Conservation (phyloP, 1,139 yeast genomes). For the Zygosaccharomyces pseudobailii region DNA sequence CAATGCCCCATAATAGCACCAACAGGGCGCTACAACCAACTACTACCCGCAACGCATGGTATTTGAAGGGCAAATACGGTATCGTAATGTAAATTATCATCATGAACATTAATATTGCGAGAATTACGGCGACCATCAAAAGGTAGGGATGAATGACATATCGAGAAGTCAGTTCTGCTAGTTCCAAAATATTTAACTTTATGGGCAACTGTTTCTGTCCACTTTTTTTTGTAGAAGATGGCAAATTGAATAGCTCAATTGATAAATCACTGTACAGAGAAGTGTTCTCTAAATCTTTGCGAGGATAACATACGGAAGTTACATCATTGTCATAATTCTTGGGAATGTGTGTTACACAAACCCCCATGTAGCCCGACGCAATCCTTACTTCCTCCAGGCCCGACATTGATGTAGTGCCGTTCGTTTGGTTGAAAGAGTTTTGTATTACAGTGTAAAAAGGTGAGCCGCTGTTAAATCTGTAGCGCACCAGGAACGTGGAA, state of each 20-base stretch:
- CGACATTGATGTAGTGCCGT: conserved; percentile 11
- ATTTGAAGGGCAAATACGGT: conserved; percentile 47
- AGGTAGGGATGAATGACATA: conserved; percentile 52
- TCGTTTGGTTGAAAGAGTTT: conserved; percentile 20
- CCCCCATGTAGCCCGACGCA: conserved; percentile 32
- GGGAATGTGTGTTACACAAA: conserved; percentile 31
- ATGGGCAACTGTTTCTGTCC: conserved; percentile 1
- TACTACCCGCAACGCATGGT: conserved; percentile 34
- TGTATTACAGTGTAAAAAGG: conserved; percentile 26
- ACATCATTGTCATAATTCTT: conserved; percentile 11
- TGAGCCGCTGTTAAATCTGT: conserved; percentile 25
- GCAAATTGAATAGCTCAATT: conserved; percentile 24
- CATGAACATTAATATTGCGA: conserved; percentile 42
- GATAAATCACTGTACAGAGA: conserved; percentile 26
- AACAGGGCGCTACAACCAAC: conserved; percentile 39
- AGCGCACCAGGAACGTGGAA: conserved; percentile 27
- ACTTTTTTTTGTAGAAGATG: conserved; percentile 10
- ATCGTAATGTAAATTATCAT: conserved; percentile 42
- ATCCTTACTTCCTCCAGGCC: conserved; percentile 28
- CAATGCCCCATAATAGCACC: conserved; percentile 59
- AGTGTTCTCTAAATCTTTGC: conserved; percentile 22
- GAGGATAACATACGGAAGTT: conserved; percentile 25
- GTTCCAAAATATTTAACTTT: conserved; percentile 26
- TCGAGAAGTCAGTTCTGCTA: conserved; percentile 28
- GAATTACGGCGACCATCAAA: conserved; percentile 45